Conservation (phyloP, 495 filamentous ascomycete species). For the Daldinia childiae region DNA sequence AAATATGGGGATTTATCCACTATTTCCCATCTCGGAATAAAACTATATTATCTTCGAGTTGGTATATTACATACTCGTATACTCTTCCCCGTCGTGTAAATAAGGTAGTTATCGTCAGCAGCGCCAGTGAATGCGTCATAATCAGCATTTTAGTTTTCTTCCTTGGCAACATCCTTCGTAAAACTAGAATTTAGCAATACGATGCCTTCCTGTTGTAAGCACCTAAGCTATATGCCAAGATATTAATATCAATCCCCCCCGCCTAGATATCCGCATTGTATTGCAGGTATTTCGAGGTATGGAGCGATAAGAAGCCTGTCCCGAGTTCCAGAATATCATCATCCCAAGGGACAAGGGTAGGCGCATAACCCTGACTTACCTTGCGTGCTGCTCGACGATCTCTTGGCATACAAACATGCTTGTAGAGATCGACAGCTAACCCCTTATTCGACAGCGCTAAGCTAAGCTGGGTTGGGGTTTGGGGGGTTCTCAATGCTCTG, state of each 20-base stretch:
- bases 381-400: conserved; percentile 15
- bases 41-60: not conserved
- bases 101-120: too few relatives aligned
- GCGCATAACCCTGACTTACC: not conserved
- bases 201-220: conserved; percentile 10
- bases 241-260: not conserved
- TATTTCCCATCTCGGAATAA: not conserved
- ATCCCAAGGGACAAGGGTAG: conserved; percentile 1
- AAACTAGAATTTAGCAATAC: not conserved
- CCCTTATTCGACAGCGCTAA: conserved; percentile 14
- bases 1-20: not conserved
- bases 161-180: too few relatives aligned
- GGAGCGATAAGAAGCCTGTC: not conserved
- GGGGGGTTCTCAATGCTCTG: not conserved
- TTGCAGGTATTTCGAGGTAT: too few relatives aligned
- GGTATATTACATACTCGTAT: too few relatives aligned
- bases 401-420: conserved; percentile 24
- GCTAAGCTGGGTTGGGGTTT: not conserved
- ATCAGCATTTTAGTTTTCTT: too few relatives aligned
- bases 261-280: not conserved
- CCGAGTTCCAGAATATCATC: not conserved
- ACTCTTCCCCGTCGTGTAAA: too few relatives aligned
- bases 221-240: conserved; percentile 22
- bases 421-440: conserved; percentile 33
- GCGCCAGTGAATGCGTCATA: too few relatives aligned